Percentiles rank a stretch among this genome's conserved stretches.
Evolutionary conservation across 1,284 basidiomycete species (phyloP).

Genomic region (Moesziomyces sp.): DNA sequence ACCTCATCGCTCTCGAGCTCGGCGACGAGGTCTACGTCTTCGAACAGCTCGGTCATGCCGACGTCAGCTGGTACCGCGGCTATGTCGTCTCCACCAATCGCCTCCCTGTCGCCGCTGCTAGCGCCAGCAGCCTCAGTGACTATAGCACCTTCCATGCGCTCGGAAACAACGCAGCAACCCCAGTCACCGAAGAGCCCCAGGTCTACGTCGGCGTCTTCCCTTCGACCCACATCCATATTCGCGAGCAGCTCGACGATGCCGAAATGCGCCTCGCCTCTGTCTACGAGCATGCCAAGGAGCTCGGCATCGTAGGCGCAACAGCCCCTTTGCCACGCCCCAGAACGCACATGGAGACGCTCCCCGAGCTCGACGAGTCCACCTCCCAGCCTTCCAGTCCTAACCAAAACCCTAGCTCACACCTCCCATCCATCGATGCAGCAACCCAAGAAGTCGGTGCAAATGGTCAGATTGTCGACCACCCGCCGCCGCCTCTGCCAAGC

Average conservation of each 20-base stretch:
- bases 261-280: slow-evolving; percentile 83
- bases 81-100: slow-evolving; percentile 80
- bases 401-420: slow-evolving; percentile 7
- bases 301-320: slow-evolving; percentile 52
- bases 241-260: slow-evolving; percentile 87
- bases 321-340: slow-evolving; percentile 31
- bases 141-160: slow-evolving; percentile 50
- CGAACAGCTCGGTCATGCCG: slow-evolving; percentile 58
- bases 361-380: slow-evolving; percentile 47
- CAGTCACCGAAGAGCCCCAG: slow-evolving; percentile 72
- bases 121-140: slow-evolving; percentile 68
- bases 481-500: slow-evolving; percentile 88
- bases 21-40: slow-evolving; percentile 93
- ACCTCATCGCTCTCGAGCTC: slow-evolving; percentile 70
- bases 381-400: slow-evolving; percentile 45
- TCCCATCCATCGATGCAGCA: slow-evolving; percentile 18
- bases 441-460: slow-evolving; percentile 36
- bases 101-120: slow-evolving; percentile 42
- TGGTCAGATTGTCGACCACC: slow-evolving; percentile 65
- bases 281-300: slow-evolving; percentile 65
- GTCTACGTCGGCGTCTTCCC: slow-evolving; percentile 97
- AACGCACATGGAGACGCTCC: slow-evolving; percentile 48
- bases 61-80: slow-evolving; percentile 67
- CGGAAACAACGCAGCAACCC: slow-evolving; percentile 10
- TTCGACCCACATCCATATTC: slow-evolving; percentile 85